Evolutionary conservation across 2,329 filamentous ascomycete species (phyloP).

Genomic region (Diaporthe amygdali): DNA sequence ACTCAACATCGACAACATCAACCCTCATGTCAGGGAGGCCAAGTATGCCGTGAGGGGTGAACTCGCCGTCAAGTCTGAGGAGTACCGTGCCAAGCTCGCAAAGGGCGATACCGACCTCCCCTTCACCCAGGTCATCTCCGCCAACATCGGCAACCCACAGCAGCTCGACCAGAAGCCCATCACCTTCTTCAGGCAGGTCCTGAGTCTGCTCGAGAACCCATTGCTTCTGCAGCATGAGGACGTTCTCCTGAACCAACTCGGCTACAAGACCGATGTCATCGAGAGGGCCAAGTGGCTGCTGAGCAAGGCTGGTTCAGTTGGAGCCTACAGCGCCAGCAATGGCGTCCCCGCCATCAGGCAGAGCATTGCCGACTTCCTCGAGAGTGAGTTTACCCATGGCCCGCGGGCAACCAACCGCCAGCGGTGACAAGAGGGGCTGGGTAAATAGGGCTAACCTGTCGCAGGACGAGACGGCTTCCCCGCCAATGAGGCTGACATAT

Average conservation of each 20-base stretch:
- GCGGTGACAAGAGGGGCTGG: not conserved
- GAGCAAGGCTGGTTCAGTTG: constrained; percentile 85
- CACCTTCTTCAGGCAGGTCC: constrained; percentile 97
- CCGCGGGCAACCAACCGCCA: too few relatives aligned
- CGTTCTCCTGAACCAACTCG: constrained; percentile 75
- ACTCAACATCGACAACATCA: constrained; percentile 87
- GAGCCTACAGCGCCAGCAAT: constrained; percentile 94
- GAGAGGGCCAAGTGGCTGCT: constrained; percentile 82
- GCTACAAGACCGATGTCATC: constrained; percentile 89
- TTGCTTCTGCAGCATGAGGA: constrained; percentile 81
- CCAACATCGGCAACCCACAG: constrained; percentile 99
- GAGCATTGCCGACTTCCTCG: constrained; percentile 91
- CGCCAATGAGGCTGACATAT: constrained; percentile 80
- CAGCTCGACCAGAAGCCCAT: constrained; percentile 99
- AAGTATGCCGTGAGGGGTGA: constrained; percentile 98
- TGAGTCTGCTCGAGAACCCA: constrained; percentile 92
- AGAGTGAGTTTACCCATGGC: constrained; percentile 61
- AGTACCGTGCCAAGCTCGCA: constrained; percentile 78
- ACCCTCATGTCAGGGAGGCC: constrained; percentile 83
- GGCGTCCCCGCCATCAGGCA: constrained; percentile 86
- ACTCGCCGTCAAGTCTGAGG: constrained; percentile 90
- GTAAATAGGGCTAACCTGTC: constrained; percentile 25
- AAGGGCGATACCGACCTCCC: constrained; percentile 69
- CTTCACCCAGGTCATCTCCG: constrained; percentile 90
- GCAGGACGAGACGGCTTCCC: constrained; percentile 85